Evolutionary conservation across 2,329 filamentous ascomycete species (phyloP).

Genomic region (Dendrostoma leiphaemia): DNA sequence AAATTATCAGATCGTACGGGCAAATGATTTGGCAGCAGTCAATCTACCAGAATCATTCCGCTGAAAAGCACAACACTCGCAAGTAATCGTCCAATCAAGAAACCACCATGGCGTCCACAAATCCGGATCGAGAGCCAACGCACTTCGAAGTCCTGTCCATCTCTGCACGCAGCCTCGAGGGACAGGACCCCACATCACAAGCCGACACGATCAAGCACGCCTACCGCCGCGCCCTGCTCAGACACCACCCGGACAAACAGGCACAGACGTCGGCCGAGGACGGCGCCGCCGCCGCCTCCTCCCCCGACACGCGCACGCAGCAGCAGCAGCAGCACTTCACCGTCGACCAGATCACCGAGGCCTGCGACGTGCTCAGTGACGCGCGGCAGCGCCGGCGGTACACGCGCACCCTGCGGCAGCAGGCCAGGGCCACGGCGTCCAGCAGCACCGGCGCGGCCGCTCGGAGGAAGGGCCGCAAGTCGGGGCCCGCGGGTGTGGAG

Average conservation of each 20-base stretch:
- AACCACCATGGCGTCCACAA: neutral
- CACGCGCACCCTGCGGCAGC: neutral
- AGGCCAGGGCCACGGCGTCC: slow-evolving; percentile 19
- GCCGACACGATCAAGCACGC: slow-evolving; percentile 38
- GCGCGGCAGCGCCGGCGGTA: neutral
- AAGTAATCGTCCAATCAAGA: neutral
- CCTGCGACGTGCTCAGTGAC: slow-evolving; percentile 7
- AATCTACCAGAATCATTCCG: too few relatives aligned
- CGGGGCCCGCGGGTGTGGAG: slow-evolving; percentile 35
- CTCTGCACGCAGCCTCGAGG: slow-evolving; percentile 33
- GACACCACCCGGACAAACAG: slow-evolving; percentile 44
- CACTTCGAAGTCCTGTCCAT: slow-evolving; percentile 46
- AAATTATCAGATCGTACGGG: too few relatives aligned
- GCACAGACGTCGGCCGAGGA: slow-evolving; percentile 14
- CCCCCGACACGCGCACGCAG: neutral
- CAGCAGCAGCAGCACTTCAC: slow-evolving; percentile 14
- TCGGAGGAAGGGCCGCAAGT: neutral
- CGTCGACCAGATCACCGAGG: slow-evolving; percentile 13
- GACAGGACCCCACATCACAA: slow-evolving; percentile 31
- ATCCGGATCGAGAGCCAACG: slow-evolving; percentile 28
- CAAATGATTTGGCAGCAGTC: too few relatives aligned
- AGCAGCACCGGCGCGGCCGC: neutral
- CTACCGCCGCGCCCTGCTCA: slow-evolving; percentile 45
- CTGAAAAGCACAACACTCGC: neutral
- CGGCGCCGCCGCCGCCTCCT: neutral